Base-by-base conservation (phyloP, 805 yeast genomes). In the Candida endomychidarum region DNA sequence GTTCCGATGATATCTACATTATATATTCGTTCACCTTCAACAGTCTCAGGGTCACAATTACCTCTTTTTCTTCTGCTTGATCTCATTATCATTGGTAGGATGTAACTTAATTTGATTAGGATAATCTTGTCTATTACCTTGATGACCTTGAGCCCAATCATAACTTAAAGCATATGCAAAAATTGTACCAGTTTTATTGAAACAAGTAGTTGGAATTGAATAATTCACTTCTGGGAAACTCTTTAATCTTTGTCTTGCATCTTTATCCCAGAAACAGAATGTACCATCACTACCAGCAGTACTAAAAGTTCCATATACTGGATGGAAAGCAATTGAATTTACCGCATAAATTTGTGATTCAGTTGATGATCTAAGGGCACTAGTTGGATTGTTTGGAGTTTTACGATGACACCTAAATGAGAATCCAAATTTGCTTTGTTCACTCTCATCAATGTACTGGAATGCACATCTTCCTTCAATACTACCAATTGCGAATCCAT, bases 271-370 rank as follows among this genome's bases (percentile, higher is more conserved):
- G 68, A 87, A 84, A 53, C 89, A 82, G 68, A 90, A 83, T 10
- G 90, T 74, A 16, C 99, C 99, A 63, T 93, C 99, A 17, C 93
- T 77, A 9, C 99, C 98, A 1, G 95, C 93, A 4, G 99, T 93
- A 36, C 83, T 81, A 62, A 93, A 84, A 1, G 98, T 89, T 30
- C 96, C 96, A 61, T 82, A 81, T 10, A 77, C 68, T 3, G 98
- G 98, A 57, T 93, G 97, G 71, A 90, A 87, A 6, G 78, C 70
- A 34, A 93, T 83, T 36, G 86, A 72, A 60, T 89, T 87, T 30
- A 93, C 81, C 1, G 96, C 67, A 58, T 82, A 91, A 22, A 91
- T 82, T 30, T 76, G 75, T 16, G 81, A 75, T 54, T 84, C 90
- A 30, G 58, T 40, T 31, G 45, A 37, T 18, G 55, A 39, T 18